Evolutionary conservation across 805 yeast species (phyloP).

Genomic region (Barnettozyma vustinii): DNA sequence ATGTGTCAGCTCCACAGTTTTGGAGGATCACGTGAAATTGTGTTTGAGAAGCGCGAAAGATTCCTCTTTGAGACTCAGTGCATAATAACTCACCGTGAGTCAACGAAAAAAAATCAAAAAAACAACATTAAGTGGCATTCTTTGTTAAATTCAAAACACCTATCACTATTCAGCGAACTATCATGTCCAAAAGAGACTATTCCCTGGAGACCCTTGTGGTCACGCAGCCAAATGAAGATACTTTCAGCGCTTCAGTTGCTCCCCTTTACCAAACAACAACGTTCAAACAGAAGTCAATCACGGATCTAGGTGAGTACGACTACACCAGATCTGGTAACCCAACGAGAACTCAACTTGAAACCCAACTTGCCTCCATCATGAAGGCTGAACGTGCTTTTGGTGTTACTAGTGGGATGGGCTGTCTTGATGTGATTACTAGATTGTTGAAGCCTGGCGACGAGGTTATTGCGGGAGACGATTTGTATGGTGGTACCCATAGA

Average conservation of each 20-base stretch:
- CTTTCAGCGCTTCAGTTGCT: constrained; percentile 73
- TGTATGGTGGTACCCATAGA: constrained; percentile 92
- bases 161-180: not conserved
- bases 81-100: constrained; percentile 1
- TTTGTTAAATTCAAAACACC: not conserved
- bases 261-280: constrained; percentile 95
- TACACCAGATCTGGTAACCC: constrained; percentile 95
- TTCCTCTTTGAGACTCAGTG: not conserved
- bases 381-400: constrained; percentile 73
- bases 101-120: not conserved
- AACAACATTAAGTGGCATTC: not conserved
- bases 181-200: constrained; percentile 7
- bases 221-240: constrained; percentile 43
- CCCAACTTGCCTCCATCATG: constrained; percentile 74
- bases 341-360: constrained; percentile 75
- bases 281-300: constrained; percentile 71
- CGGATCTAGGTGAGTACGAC: constrained; percentile 76
- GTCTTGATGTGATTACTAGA: constrained; percentile 78
- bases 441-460: constrained; percentile 77
- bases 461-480: constrained; percentile 90
- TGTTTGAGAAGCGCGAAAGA: not conserved
- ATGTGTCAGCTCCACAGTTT: not conserved
- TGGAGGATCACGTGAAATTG: constrained; percentile 4
- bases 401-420: constrained; percentile 90
- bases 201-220: constrained; percentile 16